These are phyloP conservation scores for Conringia planisiliqua DNA, from an alignment of 345 rosid genomes.

Conservation along the genomic window DNA sequence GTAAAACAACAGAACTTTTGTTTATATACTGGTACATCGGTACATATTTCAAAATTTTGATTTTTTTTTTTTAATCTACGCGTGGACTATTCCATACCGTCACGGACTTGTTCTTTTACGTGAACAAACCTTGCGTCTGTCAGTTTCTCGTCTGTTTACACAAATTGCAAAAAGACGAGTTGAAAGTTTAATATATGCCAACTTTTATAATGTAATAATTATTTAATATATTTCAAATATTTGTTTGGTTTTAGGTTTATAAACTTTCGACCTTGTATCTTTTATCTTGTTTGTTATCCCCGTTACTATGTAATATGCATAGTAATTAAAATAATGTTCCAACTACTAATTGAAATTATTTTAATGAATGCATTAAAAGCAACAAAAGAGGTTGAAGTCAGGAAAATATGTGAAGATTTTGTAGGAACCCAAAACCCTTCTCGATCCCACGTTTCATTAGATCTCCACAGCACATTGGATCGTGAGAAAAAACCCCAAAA, in stretches of 20 bases:
- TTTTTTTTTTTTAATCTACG: background rate
- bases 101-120: constrained; percentile 4
- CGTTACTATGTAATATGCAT: background rate
- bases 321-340: too few species aligned
- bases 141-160: background rate
- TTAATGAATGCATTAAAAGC: background rate
- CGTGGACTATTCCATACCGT: background rate
- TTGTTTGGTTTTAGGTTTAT: background rate
- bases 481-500: constrained; percentile 5
- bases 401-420: background rate
- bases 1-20: background rate
- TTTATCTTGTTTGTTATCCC: background rate
- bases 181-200: background rate
- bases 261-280: background rate
- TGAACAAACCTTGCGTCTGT: constrained; percentile 9
- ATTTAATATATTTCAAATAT: too few species aligned
- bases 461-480: constrained; percentile 27
- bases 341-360: too few species aligned
- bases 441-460: constrained; percentile 12
- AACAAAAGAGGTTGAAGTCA: constrained; percentile 9
- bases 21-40: constrained; percentile 15
- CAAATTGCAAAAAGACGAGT: background rate
- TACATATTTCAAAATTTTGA: constrained; percentile 13
- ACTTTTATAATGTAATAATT: too few species aligned
- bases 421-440: background rate